A percentile compares a stretch with the other conserved stretches of the same genome.
Evolutionary conservation across 2,329 filamentous ascomycete genomes (phyloP).

Genomic region (Fusarium xyrophilum): DNA sequence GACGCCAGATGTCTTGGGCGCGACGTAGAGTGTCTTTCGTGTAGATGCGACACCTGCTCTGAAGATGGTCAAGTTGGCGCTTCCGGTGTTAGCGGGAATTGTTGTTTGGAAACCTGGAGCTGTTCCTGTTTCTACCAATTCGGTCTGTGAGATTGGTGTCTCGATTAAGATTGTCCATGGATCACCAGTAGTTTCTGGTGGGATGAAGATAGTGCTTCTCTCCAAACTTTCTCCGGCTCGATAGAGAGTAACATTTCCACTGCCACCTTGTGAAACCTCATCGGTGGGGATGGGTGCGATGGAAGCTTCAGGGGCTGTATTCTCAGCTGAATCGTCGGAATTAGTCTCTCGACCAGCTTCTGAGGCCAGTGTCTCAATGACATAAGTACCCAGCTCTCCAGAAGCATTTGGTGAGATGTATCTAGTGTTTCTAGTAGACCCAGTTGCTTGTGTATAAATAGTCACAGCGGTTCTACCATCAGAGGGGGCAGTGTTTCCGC

Average conservation of each 20-base stretch:
- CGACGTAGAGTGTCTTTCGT: neutral
- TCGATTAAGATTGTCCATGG: conserved; percentile 8
- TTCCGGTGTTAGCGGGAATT: neutral
- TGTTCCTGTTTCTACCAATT: neutral
- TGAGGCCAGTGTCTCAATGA: neutral
- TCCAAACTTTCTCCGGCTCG: neutral
- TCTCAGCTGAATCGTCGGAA: neutral
- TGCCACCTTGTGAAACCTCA: neutral
- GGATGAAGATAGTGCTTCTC: neutral
- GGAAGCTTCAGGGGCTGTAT: neutral
- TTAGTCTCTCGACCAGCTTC: neutral
- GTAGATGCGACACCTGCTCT: neutral
- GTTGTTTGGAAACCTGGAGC: conserved; percentile 7
- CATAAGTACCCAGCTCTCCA: neutral
- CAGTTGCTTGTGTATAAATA: neutral
- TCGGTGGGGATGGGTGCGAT: neutral
- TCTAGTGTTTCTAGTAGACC: neutral
- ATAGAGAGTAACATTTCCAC: conserved; percentile 8
- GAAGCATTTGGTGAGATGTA: neutral
- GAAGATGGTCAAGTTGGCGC: conserved; percentile 4
- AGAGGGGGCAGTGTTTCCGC: neutral
- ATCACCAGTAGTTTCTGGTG: neutral
- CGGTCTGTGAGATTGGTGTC: neutral
- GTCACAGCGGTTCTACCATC: neutral
- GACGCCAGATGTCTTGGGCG: neutral